phyloP scores from a whole-genome alignment of 371 early-diverging fungal genomes.

The Massospora cicadina region DNA sequence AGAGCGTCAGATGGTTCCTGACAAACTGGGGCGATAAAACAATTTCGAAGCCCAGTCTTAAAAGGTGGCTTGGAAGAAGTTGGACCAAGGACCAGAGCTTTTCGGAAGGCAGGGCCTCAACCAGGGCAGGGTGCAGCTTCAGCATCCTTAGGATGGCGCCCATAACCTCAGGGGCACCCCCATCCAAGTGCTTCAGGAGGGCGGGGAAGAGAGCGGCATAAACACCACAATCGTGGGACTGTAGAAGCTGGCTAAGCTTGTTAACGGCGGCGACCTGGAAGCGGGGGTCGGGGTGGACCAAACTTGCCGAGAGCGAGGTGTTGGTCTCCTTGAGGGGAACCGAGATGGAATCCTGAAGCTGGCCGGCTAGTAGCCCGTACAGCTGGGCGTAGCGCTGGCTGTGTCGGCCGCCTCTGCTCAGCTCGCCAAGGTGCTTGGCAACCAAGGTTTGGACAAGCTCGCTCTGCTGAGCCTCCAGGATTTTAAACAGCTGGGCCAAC shows the following conservation, averaged over 20 bases:
- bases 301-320: constrained; percentile 47
- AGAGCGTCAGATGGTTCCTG: neutral
- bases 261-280: constrained; percentile 42
- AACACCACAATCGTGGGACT: neutral
- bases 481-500: neutral
- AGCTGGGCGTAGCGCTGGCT: constrained; percentile 73
- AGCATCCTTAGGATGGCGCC: neutral
- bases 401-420: constrained; percentile 50
- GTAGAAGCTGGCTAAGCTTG: constrained; percentile 29
- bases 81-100: neutral
- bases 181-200: neutral
- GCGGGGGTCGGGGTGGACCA: constrained; percentile 39
- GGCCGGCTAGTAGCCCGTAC: constrained; percentile 47
- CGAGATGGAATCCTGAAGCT: constrained; percentile 15
- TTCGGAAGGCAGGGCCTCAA: neutral
- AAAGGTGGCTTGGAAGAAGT: neutral
- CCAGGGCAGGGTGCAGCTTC: neutral
- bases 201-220: neutral
- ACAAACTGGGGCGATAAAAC: neutral
- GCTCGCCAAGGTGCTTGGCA: neutral
- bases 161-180: neutral
- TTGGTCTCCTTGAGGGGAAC: constrained; percentile 35
- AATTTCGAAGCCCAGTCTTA: neutral
- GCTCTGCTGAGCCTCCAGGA: neutral
- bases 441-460: neutral